phyloP scores from a whole-genome alignment of 1,284 basidiomycete genomes.

The Cryptococcus sp. region DNA sequence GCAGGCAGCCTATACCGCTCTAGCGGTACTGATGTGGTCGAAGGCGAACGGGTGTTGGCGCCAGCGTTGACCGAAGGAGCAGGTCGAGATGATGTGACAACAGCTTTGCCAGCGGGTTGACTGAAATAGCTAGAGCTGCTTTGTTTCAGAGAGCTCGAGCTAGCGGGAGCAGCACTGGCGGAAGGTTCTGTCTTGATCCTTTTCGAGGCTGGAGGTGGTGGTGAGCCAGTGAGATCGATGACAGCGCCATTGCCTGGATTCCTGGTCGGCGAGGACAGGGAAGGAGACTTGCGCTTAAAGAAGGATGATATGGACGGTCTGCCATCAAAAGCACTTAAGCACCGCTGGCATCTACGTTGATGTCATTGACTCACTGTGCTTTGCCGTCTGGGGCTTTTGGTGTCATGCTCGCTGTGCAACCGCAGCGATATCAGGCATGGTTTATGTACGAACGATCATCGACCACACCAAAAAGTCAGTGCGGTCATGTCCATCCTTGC shows the following conservation, averaged over 20 bases:
- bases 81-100: constrained; percentile 2
- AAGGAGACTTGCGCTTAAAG: constrained; percentile 47
- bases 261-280: constrained; percentile 17
- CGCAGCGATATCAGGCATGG: too few species aligned
- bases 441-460: too few species aligned
- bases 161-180: too few species aligned
- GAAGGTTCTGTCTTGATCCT: neutral
- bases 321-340: neutral
- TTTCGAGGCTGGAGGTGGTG: constrained; percentile 22
- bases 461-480: too few species aligned
- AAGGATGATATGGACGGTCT: constrained; percentile 49
- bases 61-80: too few species aligned
- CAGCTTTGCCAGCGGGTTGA: constrained; percentile 7
- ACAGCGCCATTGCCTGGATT: constrained; percentile 20
- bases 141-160: constrained; percentile 5
- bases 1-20: constrained; percentile 26
- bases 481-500: too few species aligned
- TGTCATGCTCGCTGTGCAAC: constrained; percentile 3
- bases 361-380: constrained; percentile 12
- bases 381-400: constrained; percentile 6
- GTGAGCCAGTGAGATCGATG: constrained; percentile 37
- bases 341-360: neutral
- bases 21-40: constrained; percentile 11
- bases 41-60: neutral
- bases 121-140: constrained; percentile 33